Conservation (phyloP, 1,139 yeast species). For the Suhomyces guaymorum region DNA sequence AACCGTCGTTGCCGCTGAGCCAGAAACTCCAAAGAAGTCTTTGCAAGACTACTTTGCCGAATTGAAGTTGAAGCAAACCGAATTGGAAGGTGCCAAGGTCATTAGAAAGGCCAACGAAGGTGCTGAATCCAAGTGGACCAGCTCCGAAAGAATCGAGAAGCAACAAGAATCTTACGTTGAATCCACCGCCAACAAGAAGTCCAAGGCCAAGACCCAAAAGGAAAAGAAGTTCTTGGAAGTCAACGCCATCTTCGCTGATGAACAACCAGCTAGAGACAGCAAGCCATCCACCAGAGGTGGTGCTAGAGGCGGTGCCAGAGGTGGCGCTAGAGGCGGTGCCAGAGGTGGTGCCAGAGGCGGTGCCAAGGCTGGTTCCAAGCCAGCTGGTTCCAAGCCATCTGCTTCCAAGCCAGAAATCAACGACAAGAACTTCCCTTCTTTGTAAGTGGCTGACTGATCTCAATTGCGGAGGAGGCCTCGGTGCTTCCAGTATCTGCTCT, state of each 20-base stretch:
- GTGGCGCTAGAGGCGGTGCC: slow-evolving; percentile 42
- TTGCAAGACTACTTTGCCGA: slow-evolving; percentile 74
- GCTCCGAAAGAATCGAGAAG: slow-evolving; percentile 63
- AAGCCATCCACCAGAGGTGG: slow-evolving; percentile 26
- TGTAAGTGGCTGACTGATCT: slow-evolving; percentile 21
- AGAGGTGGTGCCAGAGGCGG: slow-evolving; percentile 27
- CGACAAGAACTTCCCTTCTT: slow-evolving; percentile 68
- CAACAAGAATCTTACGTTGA: slow-evolving; percentile 56
- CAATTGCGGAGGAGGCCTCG: not conserved
- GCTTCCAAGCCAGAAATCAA: slow-evolving; percentile 46
- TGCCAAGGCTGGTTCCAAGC: slow-evolving; percentile 23
- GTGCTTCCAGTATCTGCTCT: no score
- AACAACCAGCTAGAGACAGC: slow-evolving; percentile 20
- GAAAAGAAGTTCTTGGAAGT: slow-evolving; percentile 69
- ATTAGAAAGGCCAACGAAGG: slow-evolving; percentile 63
- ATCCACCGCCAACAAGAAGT: slow-evolving; percentile 59
- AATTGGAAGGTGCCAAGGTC: slow-evolving; percentile 42
- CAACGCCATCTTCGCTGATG: slow-evolving; percentile 64
- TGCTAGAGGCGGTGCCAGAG: slow-evolving; percentile 42
- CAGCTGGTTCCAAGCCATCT: slow-evolving; percentile 24
- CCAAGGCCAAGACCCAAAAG: slow-evolving; percentile 63
- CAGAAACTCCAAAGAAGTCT: slow-evolving; percentile 55
- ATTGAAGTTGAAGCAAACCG: slow-evolving; percentile 50
- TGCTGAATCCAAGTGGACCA: slow-evolving; percentile 57
- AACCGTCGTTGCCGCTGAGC: slow-evolving; percentile 37